These are phyloP conservation scores for Plectosphaerella sp. DNA, from an alignment of 2,329 filamentous ascomycete genomes.

Conservation along the genomic window DNA sequence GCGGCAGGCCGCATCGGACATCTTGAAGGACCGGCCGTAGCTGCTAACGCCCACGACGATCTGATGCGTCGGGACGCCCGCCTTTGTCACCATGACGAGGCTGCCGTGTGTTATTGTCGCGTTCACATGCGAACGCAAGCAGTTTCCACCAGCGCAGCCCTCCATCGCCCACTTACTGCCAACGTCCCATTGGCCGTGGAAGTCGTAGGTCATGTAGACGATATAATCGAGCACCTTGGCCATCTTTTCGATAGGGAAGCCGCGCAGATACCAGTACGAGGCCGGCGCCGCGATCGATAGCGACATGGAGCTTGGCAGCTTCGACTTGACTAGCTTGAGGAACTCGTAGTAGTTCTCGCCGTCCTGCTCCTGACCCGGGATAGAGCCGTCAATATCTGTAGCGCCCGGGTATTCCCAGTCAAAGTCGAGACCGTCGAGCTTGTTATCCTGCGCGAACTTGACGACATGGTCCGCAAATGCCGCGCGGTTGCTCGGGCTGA, in stretches of 20 bases:
- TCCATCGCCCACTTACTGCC: constrained; percentile 16
- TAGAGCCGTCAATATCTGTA: constrained; percentile 16
- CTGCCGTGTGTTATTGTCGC: not conserved
- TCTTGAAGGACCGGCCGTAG: constrained; percentile 28
- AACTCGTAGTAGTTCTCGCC: constrained; percentile 20
- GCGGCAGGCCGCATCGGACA: constrained; percentile 20
- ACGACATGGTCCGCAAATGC: not conserved
- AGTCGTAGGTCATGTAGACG: constrained; percentile 30
- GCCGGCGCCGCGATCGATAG: constrained; percentile 32
- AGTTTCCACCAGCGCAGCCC: not conserved
- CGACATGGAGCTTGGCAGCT: constrained; percentile 2
- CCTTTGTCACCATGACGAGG: constrained; percentile 30
- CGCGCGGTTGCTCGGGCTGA: not conserved
- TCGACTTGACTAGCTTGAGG: constrained; percentile 5
- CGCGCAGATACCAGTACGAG: constrained; percentile 33
- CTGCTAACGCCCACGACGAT: constrained; percentile 24
- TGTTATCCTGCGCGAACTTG: not conserved
- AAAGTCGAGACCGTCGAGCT: constrained; percentile 26
- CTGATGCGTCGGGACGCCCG: constrained; percentile 19
- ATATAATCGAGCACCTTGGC: constrained; percentile 24
- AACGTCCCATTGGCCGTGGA: constrained; percentile 18
- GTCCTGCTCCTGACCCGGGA: constrained; percentile 13
- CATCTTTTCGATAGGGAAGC: constrained; percentile 28
- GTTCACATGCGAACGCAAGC: constrained; percentile 1
- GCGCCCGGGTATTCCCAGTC: constrained; percentile 42